These are phyloP conservation scores for Priceomyces melissophilus DNA, from an alignment of 805 yeast species.

Conservation along the genomic window DNA sequence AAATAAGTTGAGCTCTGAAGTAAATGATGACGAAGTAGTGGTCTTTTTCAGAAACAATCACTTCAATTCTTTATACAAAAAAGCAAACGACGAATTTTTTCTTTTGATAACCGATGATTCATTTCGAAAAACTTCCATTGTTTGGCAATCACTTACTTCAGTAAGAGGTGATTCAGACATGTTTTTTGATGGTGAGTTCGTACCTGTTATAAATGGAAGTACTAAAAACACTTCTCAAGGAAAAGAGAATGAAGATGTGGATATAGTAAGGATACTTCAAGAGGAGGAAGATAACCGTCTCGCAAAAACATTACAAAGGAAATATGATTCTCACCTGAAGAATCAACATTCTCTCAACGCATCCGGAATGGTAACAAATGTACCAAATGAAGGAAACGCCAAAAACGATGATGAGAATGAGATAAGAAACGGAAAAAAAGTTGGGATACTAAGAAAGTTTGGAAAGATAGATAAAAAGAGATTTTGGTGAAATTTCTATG, in stretches of 20 bases:
- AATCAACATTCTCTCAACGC: no score
- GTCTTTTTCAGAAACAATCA: conserved; percentile 90
- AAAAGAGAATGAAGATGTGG: conserved; percentile 19
- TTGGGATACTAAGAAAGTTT: no score
- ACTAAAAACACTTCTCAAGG: conserved; percentile 9
- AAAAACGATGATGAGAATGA: no score
- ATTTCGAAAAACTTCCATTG: conserved; percentile 46
- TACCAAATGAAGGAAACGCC: no score
- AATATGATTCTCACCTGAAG: conserved; percentile 11
- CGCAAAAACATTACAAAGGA: conserved; percentile 44
- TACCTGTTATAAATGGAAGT: conserved; percentile 35
- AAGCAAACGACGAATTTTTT: conserved; percentile 48
- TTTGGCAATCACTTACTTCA: conserved; percentile 78
- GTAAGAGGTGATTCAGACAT: conserved; percentile 67
- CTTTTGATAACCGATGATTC: conserved; percentile 74
- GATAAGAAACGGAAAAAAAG: no score
- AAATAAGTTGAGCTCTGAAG: conserved; percentile 36
- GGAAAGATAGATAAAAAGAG: no score
- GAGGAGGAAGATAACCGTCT: conserved; percentile 54
- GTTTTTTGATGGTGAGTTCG: conserved; percentile 65
- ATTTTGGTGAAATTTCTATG: no score
- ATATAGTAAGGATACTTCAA: conserved; percentile 47
- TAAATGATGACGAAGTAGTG: conserved; percentile 54
- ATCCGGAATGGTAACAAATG: no score
- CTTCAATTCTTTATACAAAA: conserved; percentile 66